These are phyloP conservation scores for Leavenworthia alabamica DNA, from an alignment of 345 rosid genomes.

Conservation along the genomic window DNA sequence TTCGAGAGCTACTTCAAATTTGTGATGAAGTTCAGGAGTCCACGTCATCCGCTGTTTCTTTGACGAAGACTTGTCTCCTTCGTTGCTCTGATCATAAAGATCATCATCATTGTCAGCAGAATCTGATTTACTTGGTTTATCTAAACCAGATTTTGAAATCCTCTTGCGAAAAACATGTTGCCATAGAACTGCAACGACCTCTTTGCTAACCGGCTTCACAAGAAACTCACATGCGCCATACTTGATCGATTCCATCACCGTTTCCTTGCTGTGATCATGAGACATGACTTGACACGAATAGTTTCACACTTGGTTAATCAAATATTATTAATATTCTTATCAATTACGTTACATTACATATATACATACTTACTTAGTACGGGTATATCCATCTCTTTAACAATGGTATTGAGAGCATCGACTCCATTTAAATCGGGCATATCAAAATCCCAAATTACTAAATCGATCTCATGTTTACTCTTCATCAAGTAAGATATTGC, in stretches of 20 bases:
- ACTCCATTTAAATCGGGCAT: constrained; percentile 6
- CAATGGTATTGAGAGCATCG: constrained; percentile 14
- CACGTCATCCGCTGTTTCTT: constrained; percentile 25
- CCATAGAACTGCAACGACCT: constrained; percentile 14
- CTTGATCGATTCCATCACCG: constrained; percentile 1
- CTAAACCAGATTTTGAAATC: not conserved
- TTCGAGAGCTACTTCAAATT: not conserved
- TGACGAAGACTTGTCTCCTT: not conserved
- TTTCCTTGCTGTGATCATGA: not conserved
- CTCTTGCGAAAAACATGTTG: constrained; percentile 16
- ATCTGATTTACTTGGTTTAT: not conserved
- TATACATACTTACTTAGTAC: constrained; percentile 26
- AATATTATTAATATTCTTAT: not conserved
- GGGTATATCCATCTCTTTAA: constrained; percentile 16
- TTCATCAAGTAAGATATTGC: constrained; percentile 4
- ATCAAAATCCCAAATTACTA: constrained; percentile 27
- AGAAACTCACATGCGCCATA: constrained; percentile 23
- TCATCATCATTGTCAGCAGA: not conserved
- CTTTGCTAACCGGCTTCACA: constrained; percentile 21
- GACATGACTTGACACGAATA: constrained; percentile 19
- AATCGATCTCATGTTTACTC: constrained; percentile 16
- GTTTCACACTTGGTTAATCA: not conserved
- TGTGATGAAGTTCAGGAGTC: constrained; percentile 18
- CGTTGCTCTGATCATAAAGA: not conserved
- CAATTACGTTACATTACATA: too few relatives aligned